Evolutionary conservation across 148 eudicot genomes (phyloP).

Genomic region (Nepenthes gracilis): DNA sequence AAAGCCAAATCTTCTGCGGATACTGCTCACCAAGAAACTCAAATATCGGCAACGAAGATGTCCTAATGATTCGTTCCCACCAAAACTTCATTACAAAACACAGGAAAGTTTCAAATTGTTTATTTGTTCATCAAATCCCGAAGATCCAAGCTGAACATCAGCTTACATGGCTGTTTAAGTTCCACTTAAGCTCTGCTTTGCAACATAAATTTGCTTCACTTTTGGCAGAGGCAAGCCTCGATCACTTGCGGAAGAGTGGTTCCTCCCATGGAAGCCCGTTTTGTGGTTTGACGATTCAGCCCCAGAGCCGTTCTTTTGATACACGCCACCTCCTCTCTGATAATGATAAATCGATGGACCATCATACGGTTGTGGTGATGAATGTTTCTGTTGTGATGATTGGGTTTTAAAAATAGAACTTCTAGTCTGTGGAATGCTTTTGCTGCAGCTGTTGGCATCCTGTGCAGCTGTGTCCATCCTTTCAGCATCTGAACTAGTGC

Average conservation of each 20-base stretch:
- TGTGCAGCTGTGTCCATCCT: slow-evolving; percentile 15
- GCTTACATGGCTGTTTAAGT: slow-evolving; percentile 23
- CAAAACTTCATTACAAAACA: no score
- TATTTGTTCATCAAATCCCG: no score
- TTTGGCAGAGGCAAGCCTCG: slow-evolving; percentile 46
- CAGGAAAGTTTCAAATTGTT: no score
- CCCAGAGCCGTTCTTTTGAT: slow-evolving; percentile 42
- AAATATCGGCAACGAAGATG: no score
- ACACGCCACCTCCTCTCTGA: slow-evolving; percentile 36
- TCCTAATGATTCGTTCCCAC: no score
- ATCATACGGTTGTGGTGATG: slow-evolving; percentile 27
- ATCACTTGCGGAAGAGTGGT: slow-evolving; percentile 48
- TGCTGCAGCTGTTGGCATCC: slow-evolving; percentile 22
- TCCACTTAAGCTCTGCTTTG: slow-evolving; percentile 56
- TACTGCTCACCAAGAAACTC: no score
- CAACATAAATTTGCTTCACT: slow-evolving; percentile 83
- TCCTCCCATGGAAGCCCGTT: slow-evolving; percentile 73
- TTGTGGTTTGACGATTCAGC: slow-evolving; percentile 62
- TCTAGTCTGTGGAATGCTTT: slow-evolving; percentile 17
- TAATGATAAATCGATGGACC: slow-evolving; percentile 26
- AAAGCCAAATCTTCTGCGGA: no score
- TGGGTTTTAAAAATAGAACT: slow-evolving; percentile 25
- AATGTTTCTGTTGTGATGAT: slow-evolving; percentile 31
- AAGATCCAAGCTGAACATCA: neutral
- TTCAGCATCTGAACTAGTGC: slow-evolving; percentile 16